Base-by-base conservation (phyloP, 1,139 yeast genomes). In the Lodderomyces elongisporus region DNA sequence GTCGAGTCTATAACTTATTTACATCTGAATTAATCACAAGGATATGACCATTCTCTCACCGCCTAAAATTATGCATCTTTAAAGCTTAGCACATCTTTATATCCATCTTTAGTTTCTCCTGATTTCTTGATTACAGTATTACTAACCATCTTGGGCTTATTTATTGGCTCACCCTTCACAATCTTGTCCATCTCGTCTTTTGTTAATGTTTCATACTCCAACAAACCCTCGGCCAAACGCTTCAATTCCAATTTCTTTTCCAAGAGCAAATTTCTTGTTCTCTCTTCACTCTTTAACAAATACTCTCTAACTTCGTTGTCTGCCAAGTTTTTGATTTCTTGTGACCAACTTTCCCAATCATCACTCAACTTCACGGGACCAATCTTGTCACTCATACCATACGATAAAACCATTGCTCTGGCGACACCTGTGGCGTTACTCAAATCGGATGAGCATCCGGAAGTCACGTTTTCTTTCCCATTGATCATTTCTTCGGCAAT, bases 301-400 rank as follows among this genome's bases (percentile, higher is more conserved):
- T 85, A 64, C 32, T 71, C 77, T 38, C 96, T 70, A 29, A 91
- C 91, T 62, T 91, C 98, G 49, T 82, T 77, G 57, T 93, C 99
- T 13, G 97, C 98, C 57, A 79, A 67, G 52, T 87, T 93, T 43
- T 94, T 74, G 33, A 94, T 74, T 44, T 79, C 77, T 9, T 89
- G 85, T 1, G 96, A 85, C 98, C 97, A 91, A 36, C 84, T 77
- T 46, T 80, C 88, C 96, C 96, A 89, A 53, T 83, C 80, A 50
- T 87, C 91, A 37, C 89, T 74, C 32, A 91, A 70, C 51, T 79
- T 79, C 24, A 91, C 87, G 5, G 98, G 98, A 1, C 98, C 98
- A 42, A 91, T 85, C 38, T 73, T 77, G 36, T 85, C 91, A 46
- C 94, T 81, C 98, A 93, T 91, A 50, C 99, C 99, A 54, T 85